These are phyloP conservation scores for Fusarium buxicola DNA, from an alignment of 2,329 filamentous ascomycete genomes.

Conservation along the genomic window DNA sequence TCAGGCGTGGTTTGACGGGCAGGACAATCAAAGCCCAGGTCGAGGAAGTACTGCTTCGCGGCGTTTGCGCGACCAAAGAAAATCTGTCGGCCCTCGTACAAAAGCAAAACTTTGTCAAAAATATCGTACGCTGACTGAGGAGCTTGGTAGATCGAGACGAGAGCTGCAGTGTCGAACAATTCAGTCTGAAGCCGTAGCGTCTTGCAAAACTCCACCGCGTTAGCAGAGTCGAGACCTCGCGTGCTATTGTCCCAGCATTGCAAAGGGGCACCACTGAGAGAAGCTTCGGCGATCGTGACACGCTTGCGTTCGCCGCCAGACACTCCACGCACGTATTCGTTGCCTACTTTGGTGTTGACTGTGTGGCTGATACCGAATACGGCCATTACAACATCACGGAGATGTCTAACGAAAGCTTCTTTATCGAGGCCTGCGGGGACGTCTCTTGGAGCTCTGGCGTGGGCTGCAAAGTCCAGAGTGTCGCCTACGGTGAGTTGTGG, in stretches of 20 bases:
- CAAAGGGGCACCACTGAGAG: constrained; percentile 54
- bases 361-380: constrained; percentile 78
- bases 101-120: constrained; percentile 75
- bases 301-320: constrained; percentile 64
- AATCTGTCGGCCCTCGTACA: constrained; percentile 76
- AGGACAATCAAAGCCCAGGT: constrained; percentile 67
- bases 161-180: constrained; percentile 66
- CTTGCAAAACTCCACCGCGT: constrained; percentile 73
- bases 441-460: constrained; percentile 70
- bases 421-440: constrained; percentile 66
- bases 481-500: constrained; percentile 79
- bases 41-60: constrained; percentile 45
- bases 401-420: constrained; percentile 65
- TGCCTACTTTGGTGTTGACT: constrained; percentile 74
- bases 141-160: constrained; percentile 75
- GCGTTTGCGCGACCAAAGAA: constrained; percentile 51
- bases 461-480: constrained; percentile 79
- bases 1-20: constrained; percentile 73
- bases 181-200: constrained; percentile 70
- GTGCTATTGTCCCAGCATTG: constrained; percentile 81
- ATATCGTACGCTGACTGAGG: constrained; percentile 55
- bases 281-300: constrained; percentile 52
- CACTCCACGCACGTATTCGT: constrained; percentile 73
- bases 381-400: constrained; percentile 77
- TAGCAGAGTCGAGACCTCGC: constrained; percentile 72